Evolutionary conservation across 1,284 basidiomycete genomes (phyloP), one percentile per base, ranked within the genome.

Genomic region (Pseudozyma flocculosa): DNA sequence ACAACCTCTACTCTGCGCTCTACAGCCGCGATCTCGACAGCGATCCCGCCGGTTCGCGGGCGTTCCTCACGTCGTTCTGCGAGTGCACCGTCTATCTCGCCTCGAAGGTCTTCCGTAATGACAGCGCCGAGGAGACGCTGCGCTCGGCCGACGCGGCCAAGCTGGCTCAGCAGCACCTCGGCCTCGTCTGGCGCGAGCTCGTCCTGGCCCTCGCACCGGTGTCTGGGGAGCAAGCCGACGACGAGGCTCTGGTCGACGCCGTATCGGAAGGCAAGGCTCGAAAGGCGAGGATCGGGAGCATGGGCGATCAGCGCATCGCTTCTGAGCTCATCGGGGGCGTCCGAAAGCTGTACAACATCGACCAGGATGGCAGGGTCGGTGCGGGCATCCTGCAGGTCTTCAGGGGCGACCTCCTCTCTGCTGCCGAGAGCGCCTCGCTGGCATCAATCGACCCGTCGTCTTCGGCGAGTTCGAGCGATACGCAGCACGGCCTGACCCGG

Each of bases 1-100:
- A 80, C 1, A 84, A 88, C 0, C 86, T 93, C 68, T 91, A 89
- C 87, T 84, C 85, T 10, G 88, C 88, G 0, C 78, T 89, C 0
- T 85, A 87, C 44, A 84, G 84, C 14, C 84, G 85, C 18, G 85
- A 85, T 0, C 79, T 89, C 9, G 83, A 71, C 44, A 61, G 56
- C 34, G 62, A 65, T 40, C 54, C 58, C 0, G 29, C 37, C 3
- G 57, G 55, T 21, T 61, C 56, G 19, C 65, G 65, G 14, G 85
- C 88, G 0, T 90, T 89, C 79, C 75, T 89, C 5, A 81, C 82
- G 0, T 83, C 88, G 0, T 73, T 89, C 9, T 78, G 87, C 14
- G 90, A 93, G 77, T 89, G 85, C 64, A 68, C 85, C 17, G 76
- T 85, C 3, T 87, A 87, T 68, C 75, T 88, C 21, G 65, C 83